Base-by-base conservation (phyloP, 2,329 filamentous ascomycete species). In the Ophiostoma pallidulum region DNA sequence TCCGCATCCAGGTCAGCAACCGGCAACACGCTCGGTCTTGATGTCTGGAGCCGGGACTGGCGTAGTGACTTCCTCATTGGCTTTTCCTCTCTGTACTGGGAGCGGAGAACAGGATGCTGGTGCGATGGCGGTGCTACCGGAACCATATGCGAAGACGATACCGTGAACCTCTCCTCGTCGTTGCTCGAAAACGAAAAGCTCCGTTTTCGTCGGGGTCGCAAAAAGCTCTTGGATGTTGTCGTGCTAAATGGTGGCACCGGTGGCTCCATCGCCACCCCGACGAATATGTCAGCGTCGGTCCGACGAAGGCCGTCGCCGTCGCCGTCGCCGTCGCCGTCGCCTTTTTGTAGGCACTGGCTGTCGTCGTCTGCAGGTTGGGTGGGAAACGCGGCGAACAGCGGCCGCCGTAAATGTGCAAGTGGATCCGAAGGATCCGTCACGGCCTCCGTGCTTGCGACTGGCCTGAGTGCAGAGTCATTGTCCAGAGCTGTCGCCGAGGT, bases 81-180 rank as follows among this genome's bases (percentile, higher is more conserved):
- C n/a, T 20, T 42, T 3, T 50, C 32, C 60, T 61, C 36, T 61
- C 65, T 48, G 58, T 53, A 57, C 70, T 56, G 66, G 71, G 58
- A 16, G 37, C 70, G 67, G 24, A 49, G 35, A 10, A 42, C n/a
- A 8, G 26, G 9, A 26, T 20, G 20, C 12, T 18, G 33, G 29
- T 31, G 35, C 32, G 26, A 14, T 22, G 18, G 4, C 4, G 20
- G 6, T 8, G n/a, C n/a, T n/a, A n/a, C n/a, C n/a, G n/a, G n/a
- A n/a, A n/a, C n/a, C n/a, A 42, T 22, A 8, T 19, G 37, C 0
- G 31, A 19, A n/a, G 46, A 18, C 5, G 4, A 13, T 7, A 14
- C 33, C 8, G 28, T 28, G 66, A 66, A 8, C 57, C 53, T 35
- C 58, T 61, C 45, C 58, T 65, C 26, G 8, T 51, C 49, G 29